These are phyloP conservation scores for Entomophthora muscae DNA, from an alignment of 371 early-diverging fungal genomes.

Conservation along the genomic window DNA sequence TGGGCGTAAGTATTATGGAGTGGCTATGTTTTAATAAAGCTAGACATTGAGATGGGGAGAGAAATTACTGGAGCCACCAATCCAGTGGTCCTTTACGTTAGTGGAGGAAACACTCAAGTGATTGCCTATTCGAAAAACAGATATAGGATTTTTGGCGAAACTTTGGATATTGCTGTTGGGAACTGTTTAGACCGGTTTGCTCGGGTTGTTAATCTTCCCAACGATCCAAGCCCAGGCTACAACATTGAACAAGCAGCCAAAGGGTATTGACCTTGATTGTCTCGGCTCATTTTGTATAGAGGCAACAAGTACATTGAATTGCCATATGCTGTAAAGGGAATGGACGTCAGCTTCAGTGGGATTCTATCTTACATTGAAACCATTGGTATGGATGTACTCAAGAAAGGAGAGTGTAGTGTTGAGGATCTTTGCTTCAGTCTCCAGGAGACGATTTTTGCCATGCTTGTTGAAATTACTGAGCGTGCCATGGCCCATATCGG, in stretches of 20 bases:
- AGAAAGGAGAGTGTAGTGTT: conserved; percentile 37
- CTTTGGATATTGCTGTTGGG: conserved; percentile 98
- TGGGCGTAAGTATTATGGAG: conserved; percentile 44
- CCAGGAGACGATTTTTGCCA: conserved; percentile 97
- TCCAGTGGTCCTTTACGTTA: conserved; percentile 97
- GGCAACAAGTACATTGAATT: conserved; percentile 78
- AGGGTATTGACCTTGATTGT: too few relatives aligned
- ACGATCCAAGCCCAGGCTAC: conserved; percentile 98
- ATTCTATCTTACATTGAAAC: conserved; percentile 79
- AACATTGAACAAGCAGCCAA: conserved; percentile 96
- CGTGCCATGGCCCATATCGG: conserved; percentile 99
- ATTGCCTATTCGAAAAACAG: conserved; percentile 88
- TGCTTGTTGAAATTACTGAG: conserved; percentile 99
- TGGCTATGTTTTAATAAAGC: background rate
- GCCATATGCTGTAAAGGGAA: conserved; percentile 98
- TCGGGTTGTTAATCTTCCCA: conserved; percentile 81
- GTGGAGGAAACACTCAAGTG: conserved; percentile 99
- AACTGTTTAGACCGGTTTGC: conserved; percentile 98
- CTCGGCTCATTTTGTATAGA: conserved; percentile 17
- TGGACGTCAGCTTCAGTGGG: conserved; percentile 99
- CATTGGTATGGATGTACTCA: conserved; percentile 41
- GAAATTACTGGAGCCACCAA: conserved; percentile 91
- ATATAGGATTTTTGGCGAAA: conserved; percentile 98
- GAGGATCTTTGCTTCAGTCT: conserved; percentile 95
- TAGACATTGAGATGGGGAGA: conserved; percentile 99